phyloP scores from a whole-genome alignment of 23 red algal genomes.

The Cyanidioschyzon merolae region DNA sequence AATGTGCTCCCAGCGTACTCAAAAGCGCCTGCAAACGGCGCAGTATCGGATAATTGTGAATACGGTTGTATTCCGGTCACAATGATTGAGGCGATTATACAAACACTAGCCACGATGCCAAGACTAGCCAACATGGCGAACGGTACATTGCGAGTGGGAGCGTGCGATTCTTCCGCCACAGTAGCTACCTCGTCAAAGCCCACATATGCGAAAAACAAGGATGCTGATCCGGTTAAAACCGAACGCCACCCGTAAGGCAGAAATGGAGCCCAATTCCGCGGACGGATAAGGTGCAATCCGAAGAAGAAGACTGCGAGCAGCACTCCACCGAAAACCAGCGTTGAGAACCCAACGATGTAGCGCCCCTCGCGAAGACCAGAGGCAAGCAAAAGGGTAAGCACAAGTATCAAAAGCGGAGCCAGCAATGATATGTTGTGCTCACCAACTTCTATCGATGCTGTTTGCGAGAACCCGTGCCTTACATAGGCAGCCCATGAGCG shows the following conservation, averaged over 20 bases:
- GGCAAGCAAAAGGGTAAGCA: conserved; percentile 31
- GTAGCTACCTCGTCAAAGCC: conserved; percentile 87
- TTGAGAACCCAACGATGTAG: conserved; percentile 57
- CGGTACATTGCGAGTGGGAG: conserved; percentile 53
- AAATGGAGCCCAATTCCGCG: conserved; percentile 62
- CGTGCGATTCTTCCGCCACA: conserved; percentile 57
- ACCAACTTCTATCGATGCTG: conserved; percentile 19
- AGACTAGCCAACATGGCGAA: conserved; percentile 56
- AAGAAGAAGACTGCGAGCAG: conserved; percentile 37
- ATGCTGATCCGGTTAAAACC: conserved; percentile 39
- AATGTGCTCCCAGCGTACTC: conserved; percentile 23
- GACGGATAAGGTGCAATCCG: conserved; percentile 32
- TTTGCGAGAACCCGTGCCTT: conserved; percentile 23
- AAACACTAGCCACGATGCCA: conserved; percentile 41
- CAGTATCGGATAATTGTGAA: conserved; percentile 24
- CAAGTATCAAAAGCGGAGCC: conserved; percentile 31
- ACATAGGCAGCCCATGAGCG: conserved; percentile 71
- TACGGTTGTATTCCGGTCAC: conserved; percentile 61
- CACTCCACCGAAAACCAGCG: conserved; percentile 46
- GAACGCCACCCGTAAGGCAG: conserved; percentile 53
- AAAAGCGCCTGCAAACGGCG: conserved; percentile 68
- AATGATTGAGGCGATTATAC: conserved; percentile 41
- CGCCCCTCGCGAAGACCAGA: conserved; percentile 63
- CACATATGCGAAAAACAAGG: conserved; percentile 70
- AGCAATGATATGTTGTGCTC: conserved; percentile 29